Base-by-base conservation (phyloP, 257 asterid genomes). In the Prunella vulgaris region DNA sequence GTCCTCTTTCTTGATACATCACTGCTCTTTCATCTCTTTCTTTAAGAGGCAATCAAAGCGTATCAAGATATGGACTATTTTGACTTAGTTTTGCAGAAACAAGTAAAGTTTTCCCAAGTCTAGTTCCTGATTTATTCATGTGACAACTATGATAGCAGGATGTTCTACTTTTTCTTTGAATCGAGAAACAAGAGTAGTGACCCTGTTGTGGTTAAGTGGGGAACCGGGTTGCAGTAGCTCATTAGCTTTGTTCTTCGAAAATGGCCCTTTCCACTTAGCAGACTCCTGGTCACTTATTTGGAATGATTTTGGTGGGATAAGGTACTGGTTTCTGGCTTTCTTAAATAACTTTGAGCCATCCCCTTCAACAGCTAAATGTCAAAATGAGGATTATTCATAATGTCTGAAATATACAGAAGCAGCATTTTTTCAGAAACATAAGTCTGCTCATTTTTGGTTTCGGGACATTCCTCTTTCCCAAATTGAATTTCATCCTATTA, bases 241-340 rank as follows among this genome's bases (percentile, higher is more conserved):
- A 59, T 25, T 85, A 48, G 89, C 92, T 62, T 79, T 88, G 85
- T 84, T 87, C 59, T 85, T 77, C 69, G 92, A 85, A 79, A 87
- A 87, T 78, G 95, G 95, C 49, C 95, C 95, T 60, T 87, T 78
- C 54, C 75, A 77, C 22, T 60, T 87, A 5, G 53, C 83, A 48
- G 28, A 52, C 15, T 74, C 82, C 66, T 15, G 84, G 70, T 81
- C 95, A 42, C 95, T 83, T 59, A 17, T 54, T 20, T 82, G 86
- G 86, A 87, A 87, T 79, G 84, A 87, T 58, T 85, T 72, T 64
- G 91, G 95, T 85, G 95, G 91, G 91, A 87, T 66, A 78, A 83
- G 89, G 95, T 87, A 61, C 8, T 17, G 12, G 10, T 38, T 64
- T 18, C 22, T 27, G 30, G 13, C 3, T 70, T 59, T 60, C 52